These are phyloP conservation scores for Plectosphaerella plurivora DNA, from an alignment of 2,329 filamentous ascomycete genomes.

Conservation along the genomic window DNA sequence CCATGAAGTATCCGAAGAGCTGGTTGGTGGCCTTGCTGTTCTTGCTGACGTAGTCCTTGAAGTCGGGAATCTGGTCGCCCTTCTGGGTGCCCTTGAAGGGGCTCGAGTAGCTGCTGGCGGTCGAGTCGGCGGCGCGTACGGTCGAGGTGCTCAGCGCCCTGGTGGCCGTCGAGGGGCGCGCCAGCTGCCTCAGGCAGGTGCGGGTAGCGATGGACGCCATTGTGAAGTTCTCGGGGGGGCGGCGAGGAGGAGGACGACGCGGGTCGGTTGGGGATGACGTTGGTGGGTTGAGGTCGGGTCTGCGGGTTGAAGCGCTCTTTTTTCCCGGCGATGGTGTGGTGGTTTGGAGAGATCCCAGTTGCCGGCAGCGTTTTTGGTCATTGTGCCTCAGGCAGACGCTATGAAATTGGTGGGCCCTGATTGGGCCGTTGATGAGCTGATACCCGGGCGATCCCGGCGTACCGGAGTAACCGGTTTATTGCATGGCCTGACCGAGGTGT, in stretches of 20 bases:
- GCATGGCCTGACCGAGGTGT: background rate
- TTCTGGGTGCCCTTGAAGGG: slow-evolving; percentile 60
- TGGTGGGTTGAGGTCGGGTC: background rate
- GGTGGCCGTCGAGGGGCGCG: slow-evolving; percentile 34
- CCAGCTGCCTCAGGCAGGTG: slow-evolving; percentile 59
- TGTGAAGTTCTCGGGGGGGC: slow-evolving; percentile 19
- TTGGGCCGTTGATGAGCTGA: slow-evolving; percentile 29
- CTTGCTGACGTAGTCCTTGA: slow-evolving; percentile 79
- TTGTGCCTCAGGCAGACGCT: slow-evolving; percentile 22
- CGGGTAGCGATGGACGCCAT: slow-evolving; percentile 65
- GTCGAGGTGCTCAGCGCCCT: slow-evolving; percentile 55
- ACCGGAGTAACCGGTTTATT: slow-evolving; percentile 5
- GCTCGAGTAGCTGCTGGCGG: slow-evolving; percentile 48
- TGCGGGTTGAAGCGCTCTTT: slow-evolving; percentile 7
- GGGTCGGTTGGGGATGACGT: slow-evolving; percentile 5
- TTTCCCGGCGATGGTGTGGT: slow-evolving; percentile 7
- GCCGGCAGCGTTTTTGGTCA: slow-evolving; percentile 13
- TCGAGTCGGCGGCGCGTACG: slow-evolving; percentile 39
- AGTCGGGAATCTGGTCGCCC: slow-evolving; percentile 76
- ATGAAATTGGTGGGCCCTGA: slow-evolving; percentile 41
- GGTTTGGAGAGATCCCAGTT: slow-evolving; percentile 18
- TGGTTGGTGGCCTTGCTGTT: slow-evolving; percentile 67
- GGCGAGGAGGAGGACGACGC: slow-evolving; percentile 2
- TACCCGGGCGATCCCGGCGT: slow-evolving; percentile 14
- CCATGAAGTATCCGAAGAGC: slow-evolving; percentile 97